Conservation (phyloP, 2,329 filamentous ascomycete genomes). For the Ceratocystis cacaofunesta region DNA sequence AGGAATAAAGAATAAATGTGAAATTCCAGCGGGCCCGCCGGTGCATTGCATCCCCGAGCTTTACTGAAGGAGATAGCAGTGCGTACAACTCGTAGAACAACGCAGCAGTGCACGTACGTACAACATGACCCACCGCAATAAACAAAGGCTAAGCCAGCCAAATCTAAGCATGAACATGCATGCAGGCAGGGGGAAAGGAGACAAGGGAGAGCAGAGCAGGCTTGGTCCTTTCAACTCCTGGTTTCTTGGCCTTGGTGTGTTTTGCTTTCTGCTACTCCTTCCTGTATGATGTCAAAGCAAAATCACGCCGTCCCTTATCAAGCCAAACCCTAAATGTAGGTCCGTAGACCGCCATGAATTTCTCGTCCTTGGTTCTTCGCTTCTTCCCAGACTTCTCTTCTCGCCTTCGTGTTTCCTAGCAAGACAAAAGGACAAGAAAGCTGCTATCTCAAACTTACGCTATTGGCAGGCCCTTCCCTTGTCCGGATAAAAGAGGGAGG, state of each 20-base stretch:
- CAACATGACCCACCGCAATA: background rate
- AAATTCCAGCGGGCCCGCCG: background rate
- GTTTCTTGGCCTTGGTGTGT: background rate
- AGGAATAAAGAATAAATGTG: background rate
- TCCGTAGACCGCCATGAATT: background rate
- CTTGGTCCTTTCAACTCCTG: background rate
- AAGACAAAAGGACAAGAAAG: too few relatives aligned
- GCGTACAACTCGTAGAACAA: background rate
- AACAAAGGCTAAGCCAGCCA: background rate
- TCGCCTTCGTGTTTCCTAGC: too few relatives aligned
- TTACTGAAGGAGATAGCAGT: background rate
- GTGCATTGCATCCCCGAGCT: background rate
- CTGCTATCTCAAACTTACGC: too few relatives aligned
- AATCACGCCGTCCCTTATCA: background rate
- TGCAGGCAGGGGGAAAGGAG: background rate
- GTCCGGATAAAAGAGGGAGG: too few relatives aligned
- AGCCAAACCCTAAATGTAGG: background rate
- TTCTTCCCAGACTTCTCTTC: too few relatives aligned
- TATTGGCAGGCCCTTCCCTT: too few relatives aligned
- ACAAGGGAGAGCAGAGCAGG: background rate
- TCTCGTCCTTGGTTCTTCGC: too few relatives aligned
- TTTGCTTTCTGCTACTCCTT: background rate
- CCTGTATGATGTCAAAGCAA: background rate
- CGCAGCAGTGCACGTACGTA: background rate
- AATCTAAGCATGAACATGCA: background rate